A percentile compares a stretch with the other conserved stretches of the same genome.
Conservation (phyloP, 2,329 filamentous ascomycete species). For the Aspergillus ustus region DNA sequence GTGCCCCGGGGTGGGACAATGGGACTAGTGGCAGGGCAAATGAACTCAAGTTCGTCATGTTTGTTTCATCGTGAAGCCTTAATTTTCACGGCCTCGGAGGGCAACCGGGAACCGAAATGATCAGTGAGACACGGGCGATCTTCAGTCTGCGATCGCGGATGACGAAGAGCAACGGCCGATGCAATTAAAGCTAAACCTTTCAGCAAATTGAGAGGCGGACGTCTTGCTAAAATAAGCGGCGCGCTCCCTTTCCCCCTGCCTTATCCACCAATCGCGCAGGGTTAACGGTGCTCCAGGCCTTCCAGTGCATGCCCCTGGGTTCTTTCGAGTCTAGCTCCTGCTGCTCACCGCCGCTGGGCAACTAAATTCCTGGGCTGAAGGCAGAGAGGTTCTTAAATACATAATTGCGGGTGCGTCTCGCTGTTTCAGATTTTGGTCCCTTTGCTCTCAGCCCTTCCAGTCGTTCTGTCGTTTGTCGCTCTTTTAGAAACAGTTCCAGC, state of each 20-base stretch:
- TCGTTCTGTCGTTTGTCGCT: conserved; percentile 36
- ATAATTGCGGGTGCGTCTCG: conserved; percentile 21
- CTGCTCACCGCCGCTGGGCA: conserved; percentile 36
- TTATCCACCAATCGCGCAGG: conserved; percentile 24
- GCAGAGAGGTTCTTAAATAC: conserved; percentile 20
- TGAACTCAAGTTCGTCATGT: conserved; percentile 9
- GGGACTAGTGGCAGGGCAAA: conserved; percentile 1
- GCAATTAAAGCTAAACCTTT: conserved; percentile 17
- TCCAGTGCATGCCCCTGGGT: conserved; percentile 33
- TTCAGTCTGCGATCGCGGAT: conserved; percentile 13
- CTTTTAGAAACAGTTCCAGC: conserved; percentile 39
- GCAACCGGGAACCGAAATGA: background rate
- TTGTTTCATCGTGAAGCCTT: background rate
- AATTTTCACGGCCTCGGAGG: background rate
- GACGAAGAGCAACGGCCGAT: conserved; percentile 17
- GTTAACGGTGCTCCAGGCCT: conserved; percentile 23
- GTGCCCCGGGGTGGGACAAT: background rate
- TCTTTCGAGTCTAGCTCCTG: conserved; percentile 22
- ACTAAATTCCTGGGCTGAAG: conserved; percentile 30
- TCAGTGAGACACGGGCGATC: conserved; percentile 18
- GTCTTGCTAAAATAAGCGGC: conserved; percentile 20
- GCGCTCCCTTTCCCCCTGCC: conserved; percentile 19
- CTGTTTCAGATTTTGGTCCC: conserved; percentile 32
- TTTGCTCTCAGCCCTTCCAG: conserved; percentile 27
- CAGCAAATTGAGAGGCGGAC: conserved; percentile 20